phyloP scores from a whole-genome alignment of 805 yeast genomes.

The Candida vaughaniae region DNA sequence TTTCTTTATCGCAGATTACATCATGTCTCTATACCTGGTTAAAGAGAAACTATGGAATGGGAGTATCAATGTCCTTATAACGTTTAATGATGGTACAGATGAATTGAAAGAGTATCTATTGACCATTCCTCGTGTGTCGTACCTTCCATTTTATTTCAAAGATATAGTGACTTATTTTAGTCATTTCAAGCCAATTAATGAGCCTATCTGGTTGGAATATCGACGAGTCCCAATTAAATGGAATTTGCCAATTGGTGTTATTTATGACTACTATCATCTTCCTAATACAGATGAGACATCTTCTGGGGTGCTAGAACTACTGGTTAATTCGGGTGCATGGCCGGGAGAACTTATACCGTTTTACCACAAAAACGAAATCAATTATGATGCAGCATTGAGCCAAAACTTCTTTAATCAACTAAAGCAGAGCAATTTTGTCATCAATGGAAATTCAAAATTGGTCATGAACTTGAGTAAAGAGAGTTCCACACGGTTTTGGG shows the following conservation, averaged over 20 bases:
- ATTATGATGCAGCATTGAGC: slow-evolving; percentile 33
- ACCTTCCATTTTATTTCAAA: slow-evolving; percentile 46
- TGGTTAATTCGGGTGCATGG: slow-evolving; percentile 29
- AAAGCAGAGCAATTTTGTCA: slow-evolving; percentile 76
- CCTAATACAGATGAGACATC: not conserved
- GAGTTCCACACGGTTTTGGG: slow-evolving; percentile 60
- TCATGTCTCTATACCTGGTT: slow-evolving; percentile 14
- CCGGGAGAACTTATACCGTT: slow-evolving; percentile 23
- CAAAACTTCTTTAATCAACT: slow-evolving; percentile 72
- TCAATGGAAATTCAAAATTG: slow-evolving; percentile 74
- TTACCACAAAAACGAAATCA: slow-evolving; percentile 8
- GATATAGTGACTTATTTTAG: slow-evolving; percentile 39
- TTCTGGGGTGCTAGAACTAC: slow-evolving; percentile 20
- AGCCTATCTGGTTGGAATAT: slow-evolving; percentile 62
- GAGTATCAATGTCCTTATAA: slow-evolving; percentile 43
- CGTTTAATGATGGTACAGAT: slow-evolving; percentile 14
- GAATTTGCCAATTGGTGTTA: slow-evolving; percentile 74
- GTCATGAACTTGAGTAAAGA: slow-evolving; percentile 74
- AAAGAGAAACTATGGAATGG: slow-evolving; percentile 55
- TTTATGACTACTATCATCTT: slow-evolving; percentile 47
- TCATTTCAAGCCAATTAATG: slow-evolving; percentile 18
- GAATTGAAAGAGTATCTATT: slow-evolving; percentile 5
- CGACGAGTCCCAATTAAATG: slow-evolving; percentile 67
- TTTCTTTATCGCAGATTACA: too few relatives aligned
- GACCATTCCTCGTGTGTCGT: slow-evolving; percentile 44